phyloP scores from a whole-genome alignment of 768 basidiomycete species.

The Suillus cothurnatus region DNA sequence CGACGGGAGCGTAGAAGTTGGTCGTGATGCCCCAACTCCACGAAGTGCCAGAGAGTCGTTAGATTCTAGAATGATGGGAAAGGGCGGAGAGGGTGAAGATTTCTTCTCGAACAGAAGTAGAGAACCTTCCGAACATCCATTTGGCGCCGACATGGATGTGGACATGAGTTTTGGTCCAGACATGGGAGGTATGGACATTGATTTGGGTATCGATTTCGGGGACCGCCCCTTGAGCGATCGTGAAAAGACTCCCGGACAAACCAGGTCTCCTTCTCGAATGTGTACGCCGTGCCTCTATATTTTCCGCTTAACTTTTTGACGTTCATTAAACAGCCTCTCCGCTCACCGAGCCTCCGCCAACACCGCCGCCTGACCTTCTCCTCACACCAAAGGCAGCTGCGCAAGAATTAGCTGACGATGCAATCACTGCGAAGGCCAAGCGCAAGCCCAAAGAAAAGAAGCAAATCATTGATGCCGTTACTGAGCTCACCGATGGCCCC shows the following conservation, averaged over 20 bases:
- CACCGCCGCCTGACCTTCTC: slow-evolving; percentile 68
- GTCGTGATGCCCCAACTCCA: slow-evolving; percentile 64
- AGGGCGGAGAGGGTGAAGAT: slow-evolving; percentile 57
- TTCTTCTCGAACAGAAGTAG: slow-evolving; percentile 65
- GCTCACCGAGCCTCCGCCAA: slow-evolving; percentile 71
- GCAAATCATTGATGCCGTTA: slow-evolving; percentile 88
- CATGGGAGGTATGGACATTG: slow-evolving; percentile 57
- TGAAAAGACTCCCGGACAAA: slow-evolving; percentile 59
- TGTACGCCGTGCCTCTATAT: slow-evolving; percentile 45
- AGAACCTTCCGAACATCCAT: slow-evolving; percentile 67
- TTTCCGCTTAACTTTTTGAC: slow-evolving; percentile 6
- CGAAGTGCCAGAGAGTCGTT: slow-evolving; percentile 56
- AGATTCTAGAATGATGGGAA: slow-evolving; percentile 60
- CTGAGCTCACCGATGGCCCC: slow-evolving; percentile 73
- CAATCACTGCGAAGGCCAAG: slow-evolving; percentile 42
- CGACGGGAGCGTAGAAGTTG: slow-evolving; percentile 67
- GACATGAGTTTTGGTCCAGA: slow-evolving; percentile 54
- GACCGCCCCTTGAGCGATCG: slow-evolving; percentile 50
- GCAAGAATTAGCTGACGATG: slow-evolving; percentile 39
- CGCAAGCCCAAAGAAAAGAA: slow-evolving; percentile 74
- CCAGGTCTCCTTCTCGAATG: slow-evolving; percentile 64
- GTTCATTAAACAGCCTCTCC: slow-evolving; percentile 60
- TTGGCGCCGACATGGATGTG: slow-evolving; percentile 53
- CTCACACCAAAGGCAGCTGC: slow-evolving; percentile 52
- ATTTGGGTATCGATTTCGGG: slow-evolving; percentile 72